Base-by-base conservation (phyloP, 768 basidiomycete genomes). In the Hydnomerulius pinastri region DNA sequence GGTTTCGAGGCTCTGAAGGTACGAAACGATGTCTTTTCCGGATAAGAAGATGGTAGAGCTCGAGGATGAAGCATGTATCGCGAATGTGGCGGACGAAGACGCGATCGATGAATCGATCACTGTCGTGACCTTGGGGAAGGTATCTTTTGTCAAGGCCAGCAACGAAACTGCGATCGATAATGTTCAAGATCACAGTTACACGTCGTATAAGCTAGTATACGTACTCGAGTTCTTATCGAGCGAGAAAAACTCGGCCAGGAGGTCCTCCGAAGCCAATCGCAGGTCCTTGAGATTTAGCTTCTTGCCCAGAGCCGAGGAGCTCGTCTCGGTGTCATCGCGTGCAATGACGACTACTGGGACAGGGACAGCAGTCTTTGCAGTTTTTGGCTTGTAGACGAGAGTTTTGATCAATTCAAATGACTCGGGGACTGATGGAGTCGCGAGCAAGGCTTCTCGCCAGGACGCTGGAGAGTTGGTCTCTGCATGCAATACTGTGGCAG, bases 301-400 rank as follows among this genome's bases (percentile, higher is more conserved):
- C 71, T 90, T 93, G 28, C 80, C 89, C 55, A 97, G 79, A 11
- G 84, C 79, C 4, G 75, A 78, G 2, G 91, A 87, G 66, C 80
- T 85, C 7, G 87, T 89, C 62, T 94, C 89, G n/a, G 90, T 90
- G 23, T 79, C 77, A 62, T 96, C 92, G 61, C 83, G 77, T 9
- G 91, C 90, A 67, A 98, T 80, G 51, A 95, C 86, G 56, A 98
- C 78, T 50, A 98, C 84, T 7, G 93, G 94, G 45, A 92, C 79
- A 2, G 92, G 84, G 25, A 79, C 82, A 6, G 89, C 90, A 0
- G 82, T 80, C 69, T 97, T 97, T n/a, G 93, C 87, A 2, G 93
- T 92, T 71, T 95, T 95, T 27, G 94, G 94, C 67, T 98, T 98
- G 85, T 92, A 96, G 48, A 96, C 86, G 58, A 95, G 85, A 41